Percentiles rank a stretch among this genome's conserved stretches.
phyloP scores from a whole-genome alignment of 2,329 filamentous ascomycete species.

The Calonectria pauciramosa region DNA sequence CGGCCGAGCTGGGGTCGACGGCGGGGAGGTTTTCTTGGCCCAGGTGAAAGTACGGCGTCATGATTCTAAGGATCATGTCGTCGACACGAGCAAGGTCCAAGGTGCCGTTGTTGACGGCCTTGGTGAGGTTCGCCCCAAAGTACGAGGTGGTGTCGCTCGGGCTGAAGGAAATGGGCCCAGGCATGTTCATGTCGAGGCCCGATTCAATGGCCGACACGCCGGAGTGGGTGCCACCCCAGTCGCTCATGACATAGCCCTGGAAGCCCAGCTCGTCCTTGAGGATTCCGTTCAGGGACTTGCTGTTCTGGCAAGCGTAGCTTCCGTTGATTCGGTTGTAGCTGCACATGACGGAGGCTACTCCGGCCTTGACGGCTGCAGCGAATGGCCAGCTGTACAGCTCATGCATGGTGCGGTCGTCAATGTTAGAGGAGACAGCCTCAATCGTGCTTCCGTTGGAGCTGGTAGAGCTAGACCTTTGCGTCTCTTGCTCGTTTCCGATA shows the following conservation, averaged over 20 bases:
- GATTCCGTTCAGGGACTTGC: conserved; percentile 60
- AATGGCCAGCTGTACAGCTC: conserved; percentile 55
- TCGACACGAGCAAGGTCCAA: conserved; percentile 54
- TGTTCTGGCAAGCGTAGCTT: conserved; percentile 64
- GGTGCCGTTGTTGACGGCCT: conserved; percentile 60
- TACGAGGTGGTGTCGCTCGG: conserved; percentile 52
- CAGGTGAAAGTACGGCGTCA: conserved; percentile 62
- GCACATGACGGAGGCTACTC: conserved; percentile 56
- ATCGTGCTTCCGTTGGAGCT: background rate
- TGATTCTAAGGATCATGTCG: conserved; percentile 64
- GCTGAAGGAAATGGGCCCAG: conserved; percentile 52
- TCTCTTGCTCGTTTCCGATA: conserved; percentile 12
- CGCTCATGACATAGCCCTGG: conserved; percentile 59
- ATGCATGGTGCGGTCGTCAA: conserved; percentile 70
- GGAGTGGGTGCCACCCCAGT: conserved; percentile 57
- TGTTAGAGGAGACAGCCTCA: conserved; percentile 50
- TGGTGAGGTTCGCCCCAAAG: conserved; percentile 59
- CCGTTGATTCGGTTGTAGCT: conserved; percentile 61
- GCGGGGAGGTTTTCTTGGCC: conserved; percentile 60
- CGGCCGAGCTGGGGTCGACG: conserved; percentile 53
- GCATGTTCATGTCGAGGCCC: conserved; percentile 66
- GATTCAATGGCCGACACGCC: conserved; percentile 58
- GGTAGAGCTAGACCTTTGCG: background rate
- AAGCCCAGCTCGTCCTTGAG: conserved; percentile 65
- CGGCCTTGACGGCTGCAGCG: conserved; percentile 43